These are phyloP conservation scores for Chalciporus chontae DNA, from an alignment of 768 basidiomycete species.

Conservation along the genomic window DNA sequence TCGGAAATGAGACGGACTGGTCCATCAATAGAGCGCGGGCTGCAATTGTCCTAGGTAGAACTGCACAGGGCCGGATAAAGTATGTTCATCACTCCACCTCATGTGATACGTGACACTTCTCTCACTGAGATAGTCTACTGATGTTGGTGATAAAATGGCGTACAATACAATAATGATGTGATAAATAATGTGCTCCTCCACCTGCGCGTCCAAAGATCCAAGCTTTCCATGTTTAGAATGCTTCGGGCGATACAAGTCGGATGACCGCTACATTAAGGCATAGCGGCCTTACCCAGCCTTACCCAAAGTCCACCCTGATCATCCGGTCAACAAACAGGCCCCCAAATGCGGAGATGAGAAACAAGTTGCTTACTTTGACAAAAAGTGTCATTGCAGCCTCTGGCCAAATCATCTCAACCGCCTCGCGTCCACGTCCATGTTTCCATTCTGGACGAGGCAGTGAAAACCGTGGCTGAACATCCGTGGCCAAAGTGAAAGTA, in stretches of 20 bases:
- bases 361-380: constrained; percentile 49
- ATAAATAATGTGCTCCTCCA: constrained; percentile 12
- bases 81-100: neutral
- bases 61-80: constrained; percentile 13
- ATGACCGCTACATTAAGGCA: constrained; percentile 6
- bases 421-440: constrained; percentile 40
- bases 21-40: constrained; percentile 8
- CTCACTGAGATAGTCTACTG: neutral
- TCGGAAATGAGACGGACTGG: neutral
- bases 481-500: constrained; percentile 53
- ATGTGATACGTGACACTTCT: neutral
- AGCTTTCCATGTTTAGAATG: neutral
- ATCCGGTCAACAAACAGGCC: constrained; percentile 2
- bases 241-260: neutral
- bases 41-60: constrained; percentile 1
- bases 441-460: constrained; percentile 60
- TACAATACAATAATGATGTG: constrained; percentile 11
- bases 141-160: constrained; percentile 7
- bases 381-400: constrained; percentile 61
- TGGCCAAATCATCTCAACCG: constrained; percentile 58
- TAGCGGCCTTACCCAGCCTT: constrained; percentile 35
- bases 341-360: constrained; percentile 6
- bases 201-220: neutral
- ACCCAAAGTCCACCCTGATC: constrained; percentile 60
- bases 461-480: constrained; percentile 61